Percentiles rank a stretch among this genome's conserved stretches.
Evolutionary conservation across 139 green algal genomes (phyloP).

Genomic region (Tetraselmis striata): DNA sequence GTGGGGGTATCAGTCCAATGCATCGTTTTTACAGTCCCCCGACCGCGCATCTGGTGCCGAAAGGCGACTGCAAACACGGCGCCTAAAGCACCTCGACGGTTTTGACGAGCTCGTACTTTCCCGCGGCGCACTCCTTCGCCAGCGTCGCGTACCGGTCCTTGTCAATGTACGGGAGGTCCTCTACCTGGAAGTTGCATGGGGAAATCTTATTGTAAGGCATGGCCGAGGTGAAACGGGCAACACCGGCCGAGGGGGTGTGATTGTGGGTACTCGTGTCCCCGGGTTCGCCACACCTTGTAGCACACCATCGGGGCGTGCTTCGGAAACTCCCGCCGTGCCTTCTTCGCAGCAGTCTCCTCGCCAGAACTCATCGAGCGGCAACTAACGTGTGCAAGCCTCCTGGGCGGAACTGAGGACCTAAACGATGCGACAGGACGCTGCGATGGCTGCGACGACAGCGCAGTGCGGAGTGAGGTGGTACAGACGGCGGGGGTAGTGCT

Average conservation of each 20-base stretch:
- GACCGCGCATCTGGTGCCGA: not conserved
- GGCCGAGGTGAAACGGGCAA: no score
- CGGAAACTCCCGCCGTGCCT: not conserved
- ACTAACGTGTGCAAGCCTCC: no score
- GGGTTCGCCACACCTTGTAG: not conserved
- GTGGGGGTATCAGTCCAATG: not conserved
- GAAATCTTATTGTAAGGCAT: no score
- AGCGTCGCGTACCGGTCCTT: not conserved
- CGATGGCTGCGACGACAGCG: no score
- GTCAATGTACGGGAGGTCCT: not conserved
- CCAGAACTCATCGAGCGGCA: not conserved
- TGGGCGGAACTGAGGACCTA: no score
- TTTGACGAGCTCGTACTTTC: not conserved
- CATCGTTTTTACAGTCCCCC: not conserved
- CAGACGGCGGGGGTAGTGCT: no score
- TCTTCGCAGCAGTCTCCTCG: not conserved
- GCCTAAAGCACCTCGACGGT: not conserved
- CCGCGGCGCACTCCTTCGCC: not conserved
- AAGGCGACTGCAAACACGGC: no score
- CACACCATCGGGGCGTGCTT: not conserved
- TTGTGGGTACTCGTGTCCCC: no score
- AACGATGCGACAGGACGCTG: no score
- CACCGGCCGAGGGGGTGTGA: no score
- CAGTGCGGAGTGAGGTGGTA: no score
- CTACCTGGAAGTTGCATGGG: not conserved